Conservation (phyloP, 495 filamentous ascomycete genomes). For the Staphylotrichum tortipilum region DNA sequence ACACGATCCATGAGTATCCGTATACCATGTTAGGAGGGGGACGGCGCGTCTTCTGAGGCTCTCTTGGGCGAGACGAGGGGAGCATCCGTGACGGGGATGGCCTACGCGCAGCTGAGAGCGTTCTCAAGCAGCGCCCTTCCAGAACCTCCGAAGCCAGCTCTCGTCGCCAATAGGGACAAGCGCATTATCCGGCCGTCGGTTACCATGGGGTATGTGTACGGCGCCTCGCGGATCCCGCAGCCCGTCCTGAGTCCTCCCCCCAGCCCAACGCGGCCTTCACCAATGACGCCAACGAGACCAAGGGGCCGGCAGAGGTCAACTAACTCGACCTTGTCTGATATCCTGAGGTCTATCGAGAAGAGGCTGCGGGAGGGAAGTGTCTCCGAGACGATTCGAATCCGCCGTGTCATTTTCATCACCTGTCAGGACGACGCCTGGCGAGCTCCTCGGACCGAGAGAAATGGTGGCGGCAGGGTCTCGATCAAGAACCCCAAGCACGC, state of each 20-base stretch:
- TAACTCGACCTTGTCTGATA: constrained; percentile 34
- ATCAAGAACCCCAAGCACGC: constrained; percentile 16
- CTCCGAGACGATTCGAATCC: background rate
- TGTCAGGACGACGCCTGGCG: background rate
- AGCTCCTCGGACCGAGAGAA: background rate
- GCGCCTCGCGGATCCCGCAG: background rate
- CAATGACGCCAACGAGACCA: constrained; percentile 13
- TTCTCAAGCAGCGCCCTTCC: constrained; percentile 11
- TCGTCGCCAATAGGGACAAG: constrained; percentile 3
- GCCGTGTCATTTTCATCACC: background rate
- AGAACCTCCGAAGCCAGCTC: constrained; percentile 12
- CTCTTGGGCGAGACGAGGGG: background rate
- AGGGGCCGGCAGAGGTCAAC: constrained; percentile 24
- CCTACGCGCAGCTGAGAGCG: constrained; percentile 10
- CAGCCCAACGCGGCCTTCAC: constrained; percentile 10
- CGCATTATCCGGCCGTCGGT: constrained; percentile 1
- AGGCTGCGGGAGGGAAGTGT: constrained; percentile 29
- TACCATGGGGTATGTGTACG: constrained; percentile 1
- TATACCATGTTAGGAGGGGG: background rate
- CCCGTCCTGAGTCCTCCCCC: background rate
- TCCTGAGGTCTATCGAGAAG: constrained; percentile 35
- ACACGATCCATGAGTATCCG: constrained; percentile 10
- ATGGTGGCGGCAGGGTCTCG: background rate
- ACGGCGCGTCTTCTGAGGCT: background rate
- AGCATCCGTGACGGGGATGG: background rate